These are phyloP conservation scores for Mortierella sp. DNA, from an alignment of 371 early-diverging fungal species.

Conservation along the genomic window DNA sequence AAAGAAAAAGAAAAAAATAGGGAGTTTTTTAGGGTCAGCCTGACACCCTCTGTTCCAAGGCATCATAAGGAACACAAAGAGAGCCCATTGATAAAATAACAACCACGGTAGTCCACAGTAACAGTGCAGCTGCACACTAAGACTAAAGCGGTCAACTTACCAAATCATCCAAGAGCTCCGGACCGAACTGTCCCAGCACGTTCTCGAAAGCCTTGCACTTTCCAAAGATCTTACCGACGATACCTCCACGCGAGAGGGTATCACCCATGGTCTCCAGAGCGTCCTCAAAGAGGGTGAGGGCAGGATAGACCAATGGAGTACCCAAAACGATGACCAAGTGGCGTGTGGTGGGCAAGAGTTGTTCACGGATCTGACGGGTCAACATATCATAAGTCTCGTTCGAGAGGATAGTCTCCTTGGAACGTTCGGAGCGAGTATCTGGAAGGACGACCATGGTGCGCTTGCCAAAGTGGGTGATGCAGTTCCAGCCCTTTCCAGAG, in stretches of 20 bases:
- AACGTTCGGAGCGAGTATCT: conserved; percentile 84
- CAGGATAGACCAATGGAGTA: conserved; percentile 81
- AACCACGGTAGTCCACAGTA: no score
- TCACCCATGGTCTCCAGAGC: conserved; percentile 34
- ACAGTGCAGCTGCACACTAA: no score
- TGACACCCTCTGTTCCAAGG: no score
- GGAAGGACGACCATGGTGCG: conserved; percentile 68
- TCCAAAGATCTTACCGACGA: conserved; percentile 36
- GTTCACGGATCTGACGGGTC: conserved; percentile 61
- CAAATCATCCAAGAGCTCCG: conserved; percentile 83
- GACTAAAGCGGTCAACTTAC: no score
- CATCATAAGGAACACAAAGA: no score
- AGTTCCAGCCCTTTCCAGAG: conserved; percentile 56
- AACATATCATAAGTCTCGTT: conserved; percentile 69
- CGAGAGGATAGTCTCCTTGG: conserved; percentile 68
- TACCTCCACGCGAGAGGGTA: conserved; percentile 12
- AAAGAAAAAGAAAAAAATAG: not conserved
- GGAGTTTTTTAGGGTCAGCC: no score
- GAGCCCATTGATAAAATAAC: no score
- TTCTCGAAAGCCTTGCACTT: conserved; percentile 54
- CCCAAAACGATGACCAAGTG: conserved; percentile 77
- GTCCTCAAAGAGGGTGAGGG: conserved; percentile 74
- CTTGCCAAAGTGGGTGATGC: conserved; percentile 70
- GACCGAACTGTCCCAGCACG: conserved; percentile 76
- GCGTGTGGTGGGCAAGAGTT: conserved; percentile 62